Evolutionary conservation across 164 flowering plant species (phyloP), one percentile per base, ranked within the genome.

Genomic region (Macadamia tetraphylla): DNA sequence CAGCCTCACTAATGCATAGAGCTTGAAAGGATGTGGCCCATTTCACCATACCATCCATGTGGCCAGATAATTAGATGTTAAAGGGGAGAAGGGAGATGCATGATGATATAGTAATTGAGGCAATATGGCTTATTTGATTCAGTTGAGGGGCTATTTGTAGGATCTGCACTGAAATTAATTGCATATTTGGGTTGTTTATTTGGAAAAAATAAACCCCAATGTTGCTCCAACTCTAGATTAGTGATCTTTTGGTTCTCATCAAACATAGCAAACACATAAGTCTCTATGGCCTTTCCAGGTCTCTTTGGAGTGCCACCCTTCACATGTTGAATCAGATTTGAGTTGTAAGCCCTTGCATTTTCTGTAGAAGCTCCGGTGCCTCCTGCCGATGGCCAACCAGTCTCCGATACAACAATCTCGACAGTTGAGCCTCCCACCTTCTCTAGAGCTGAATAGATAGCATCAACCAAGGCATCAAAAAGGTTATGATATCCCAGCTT

Each of bases 381-480:
- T 10, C 73, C 79, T 1, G 57, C 67, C 0, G 75, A 68, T 8
- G 79, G 75, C 79, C 79, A 76, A 13, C 75, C 79, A 18, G 63
- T 68, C 65, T 75, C 78, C 0, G 75, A 59, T 3, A 76, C 71
- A 14, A 73, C 69, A 31, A 76, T 70, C 13, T 66, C 62, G 1
- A 77, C 51, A 60, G 29, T 5, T 0, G 51, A 23, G 23, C 23
- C 23, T 23, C 23, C 23, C 23, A 18, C 65, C 70, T 53, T 70
- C 66, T 70, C 77, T 12, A 77, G 17, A 0, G 82, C 84, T 0
- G 82, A 65, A 42, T 81, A 81, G 8, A 69, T 10, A 10, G 82
- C 65, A 44, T 78, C 81, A 13, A 75, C 10, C 9, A 72, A 57
- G 10, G 81, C 80, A 67, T 82, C 81, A 42, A 77, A 75, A 9